phyloP scores from a whole-genome alignment of 805 yeast species.

The Pichia manshurica region DNA sequence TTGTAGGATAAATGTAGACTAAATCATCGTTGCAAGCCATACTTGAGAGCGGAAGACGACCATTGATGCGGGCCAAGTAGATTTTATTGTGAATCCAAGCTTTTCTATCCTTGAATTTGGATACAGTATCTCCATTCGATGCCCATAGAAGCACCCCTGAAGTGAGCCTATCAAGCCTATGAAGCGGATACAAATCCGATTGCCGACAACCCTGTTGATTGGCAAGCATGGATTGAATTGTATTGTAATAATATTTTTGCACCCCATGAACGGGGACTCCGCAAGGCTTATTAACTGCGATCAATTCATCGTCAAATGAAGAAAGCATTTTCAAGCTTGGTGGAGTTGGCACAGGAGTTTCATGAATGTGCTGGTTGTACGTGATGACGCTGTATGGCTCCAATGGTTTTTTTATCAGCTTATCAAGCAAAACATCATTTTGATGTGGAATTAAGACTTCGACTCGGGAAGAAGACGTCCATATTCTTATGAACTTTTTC shows the following conservation, averaged over 20 bases:
- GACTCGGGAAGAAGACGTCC: background rate
- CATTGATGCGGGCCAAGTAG: constrained; percentile 39
- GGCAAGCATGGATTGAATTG: constrained; percentile 40
- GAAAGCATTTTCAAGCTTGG: background rate
- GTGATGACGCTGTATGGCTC: constrained; percentile 1
- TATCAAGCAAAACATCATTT: constrained; percentile 1
- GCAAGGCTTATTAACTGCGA: constrained; percentile 43
- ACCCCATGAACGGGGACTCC: constrained; percentile 52
- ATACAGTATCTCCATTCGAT: constrained; percentile 28
- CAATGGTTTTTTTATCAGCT: background rate
- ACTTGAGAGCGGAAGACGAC: constrained; percentile 33
- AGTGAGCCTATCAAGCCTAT: constrained; percentile 47
- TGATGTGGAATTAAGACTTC: background rate
- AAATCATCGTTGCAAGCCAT: constrained; percentile 34
- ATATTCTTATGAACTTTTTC: background rate
- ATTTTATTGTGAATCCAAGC: constrained; percentile 25
- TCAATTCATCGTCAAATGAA: background rate
- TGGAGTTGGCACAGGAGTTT: constrained; percentile 9
- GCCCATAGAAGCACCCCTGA: constrained; percentile 46
- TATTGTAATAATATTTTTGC: constrained; percentile 37
- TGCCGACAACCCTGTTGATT: constrained; percentile 18
- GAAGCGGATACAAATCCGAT: constrained; percentile 31
- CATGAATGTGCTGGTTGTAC: constrained; percentile 15
- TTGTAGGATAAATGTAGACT: constrained; percentile 23
- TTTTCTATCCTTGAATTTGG: constrained; percentile 19